Evolutionary conservation across 208 protist genomes (phyloP).

Genomic region (Trypanosoma rangeli): DNA sequence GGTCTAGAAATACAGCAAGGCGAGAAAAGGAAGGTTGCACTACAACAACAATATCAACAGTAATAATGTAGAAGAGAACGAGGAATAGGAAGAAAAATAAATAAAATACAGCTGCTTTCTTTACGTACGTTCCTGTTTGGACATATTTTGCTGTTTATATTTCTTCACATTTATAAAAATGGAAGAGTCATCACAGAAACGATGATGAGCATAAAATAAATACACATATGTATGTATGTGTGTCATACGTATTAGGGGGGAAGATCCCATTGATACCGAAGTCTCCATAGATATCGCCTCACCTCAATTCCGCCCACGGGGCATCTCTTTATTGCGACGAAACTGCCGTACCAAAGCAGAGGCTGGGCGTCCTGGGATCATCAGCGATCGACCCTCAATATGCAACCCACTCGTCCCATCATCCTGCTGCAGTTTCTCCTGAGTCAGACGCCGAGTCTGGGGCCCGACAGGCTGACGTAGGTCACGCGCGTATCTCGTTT

Average conservation of each 20-base stretch:
- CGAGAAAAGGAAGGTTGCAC: neutral
- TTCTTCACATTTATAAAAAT: neutral
- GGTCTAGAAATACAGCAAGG: neutral
- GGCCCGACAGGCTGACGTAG: neutral
- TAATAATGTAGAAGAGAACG: neutral
- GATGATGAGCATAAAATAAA: neutral
- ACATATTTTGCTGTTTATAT: neutral
- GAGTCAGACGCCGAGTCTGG: too few species aligned
- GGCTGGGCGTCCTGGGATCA: neutral
- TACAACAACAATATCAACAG: neutral
- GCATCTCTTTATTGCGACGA: neutral
- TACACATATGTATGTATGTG: neutral
- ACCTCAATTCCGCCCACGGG: neutral
- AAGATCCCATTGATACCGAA: neutral
- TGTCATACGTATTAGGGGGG: neutral
- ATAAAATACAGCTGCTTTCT: neutral
- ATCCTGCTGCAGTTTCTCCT: constrained; percentile 6
- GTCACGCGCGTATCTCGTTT: neutral
- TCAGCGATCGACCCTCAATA: constrained; percentile 18
- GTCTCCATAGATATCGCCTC: neutral
- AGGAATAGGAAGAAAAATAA: neutral
- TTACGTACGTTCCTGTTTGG: neutral
- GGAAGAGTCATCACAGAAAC: neutral
- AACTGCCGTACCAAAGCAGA: constrained; percentile 8
- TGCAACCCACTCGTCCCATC: neutral